Evolutionary conservation across 768 basidiomycete species (phyloP).

Genomic region (Pulveroboletus frians): DNA sequence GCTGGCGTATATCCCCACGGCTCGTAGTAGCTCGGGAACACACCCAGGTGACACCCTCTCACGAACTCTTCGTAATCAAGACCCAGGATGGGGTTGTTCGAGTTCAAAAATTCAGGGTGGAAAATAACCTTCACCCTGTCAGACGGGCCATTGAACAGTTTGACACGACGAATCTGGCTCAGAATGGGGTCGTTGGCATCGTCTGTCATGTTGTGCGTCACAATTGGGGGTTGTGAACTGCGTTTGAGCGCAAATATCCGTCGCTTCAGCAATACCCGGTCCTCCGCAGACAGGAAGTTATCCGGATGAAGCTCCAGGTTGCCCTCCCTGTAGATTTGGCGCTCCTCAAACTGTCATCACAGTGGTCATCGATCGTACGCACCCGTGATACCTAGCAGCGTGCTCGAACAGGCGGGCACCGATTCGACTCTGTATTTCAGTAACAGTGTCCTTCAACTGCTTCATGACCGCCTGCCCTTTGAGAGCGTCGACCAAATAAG

Average conservation of each 20-base stretch:
- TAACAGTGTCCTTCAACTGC: conserved; percentile 92
- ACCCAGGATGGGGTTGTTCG: conserved; percentile 95
- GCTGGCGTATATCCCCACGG: conserved; percentile 97
- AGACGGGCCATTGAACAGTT: conserved; percentile 80
- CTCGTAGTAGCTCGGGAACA: conserved; percentile 97
- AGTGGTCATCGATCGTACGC: conserved; percentile 23
- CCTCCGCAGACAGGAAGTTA: conserved; percentile 81
- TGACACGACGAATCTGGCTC: conserved; percentile 90
- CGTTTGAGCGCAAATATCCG: conserved; percentile 95
- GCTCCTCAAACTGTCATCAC: not conserved
- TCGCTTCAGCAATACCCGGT: conserved; percentile 91
- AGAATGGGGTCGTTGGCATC: conserved; percentile 89
- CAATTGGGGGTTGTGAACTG: conserved; percentile 88
- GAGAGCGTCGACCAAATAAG: conserved; percentile 95
- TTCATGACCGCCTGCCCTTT: conserved; percentile 98
- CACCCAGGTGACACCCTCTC: conserved; percentile 94
- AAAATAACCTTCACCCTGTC: conserved; percentile 98
- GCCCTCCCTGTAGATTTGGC: conserved; percentile 48
- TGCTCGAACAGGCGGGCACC: conserved; percentile 92
- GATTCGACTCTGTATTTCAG: conserved; percentile 90
- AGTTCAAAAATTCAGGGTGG: conserved; percentile 97
- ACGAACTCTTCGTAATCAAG: conserved; percentile 99
- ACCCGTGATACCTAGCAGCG: conserved; percentile 90
- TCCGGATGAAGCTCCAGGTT: conserved; percentile 70
- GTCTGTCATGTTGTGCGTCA: conserved; percentile 99